Base-by-base conservation (phyloP, 2,329 filamentous ascomycete species). In the Alternaria alternata region DNA sequence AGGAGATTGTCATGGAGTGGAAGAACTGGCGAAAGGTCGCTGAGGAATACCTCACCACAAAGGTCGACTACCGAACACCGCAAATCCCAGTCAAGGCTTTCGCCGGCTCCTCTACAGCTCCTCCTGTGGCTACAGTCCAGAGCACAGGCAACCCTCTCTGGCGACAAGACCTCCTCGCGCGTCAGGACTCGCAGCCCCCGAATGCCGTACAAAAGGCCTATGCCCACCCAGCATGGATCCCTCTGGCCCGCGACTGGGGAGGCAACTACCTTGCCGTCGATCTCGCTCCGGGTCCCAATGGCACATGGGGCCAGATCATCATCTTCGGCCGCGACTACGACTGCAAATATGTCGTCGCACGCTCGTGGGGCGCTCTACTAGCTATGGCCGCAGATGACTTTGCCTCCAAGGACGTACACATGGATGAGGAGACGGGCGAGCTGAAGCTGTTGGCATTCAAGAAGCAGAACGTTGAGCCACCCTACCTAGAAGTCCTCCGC, bases 1-100 rank as follows among this genome's bases (percentile, higher is more conserved):
- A 99, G 79, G 95, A 99, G 76, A 97, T 99, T 69, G 90, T 97
- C 22, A 93, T 97, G 78, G 95, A 99, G 78, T 98, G 94, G 92
- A 91, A 92, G 72, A 96, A 97, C 75, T 99, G 95, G 95, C 89
- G 93, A 71, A 89, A 88, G 64, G 95, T 99, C 64, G 97, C 97
- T 75, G 89, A 94, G 59, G 92, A 97, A 75, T 97, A 91, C 77
- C 85, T 98, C 60, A 84, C 87, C 42, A 84, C 88, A 39, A 77
- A 88, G 36, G 75, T 79, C 18, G 77, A 81, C 79, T 72, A 84
- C 82, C 58, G 83, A 77, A 75, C 89, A 81, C 88, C 91, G 5
- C 83, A 89, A 16, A 82, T 87, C 20, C 89, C 91, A 3, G 84
- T 89, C 52, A 94, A 92, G 78, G 88, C 89, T 7, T 88, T 91